Conservation (phyloP, 2,329 filamentous ascomycete genomes). For the Epichloe hybrida region DNA sequence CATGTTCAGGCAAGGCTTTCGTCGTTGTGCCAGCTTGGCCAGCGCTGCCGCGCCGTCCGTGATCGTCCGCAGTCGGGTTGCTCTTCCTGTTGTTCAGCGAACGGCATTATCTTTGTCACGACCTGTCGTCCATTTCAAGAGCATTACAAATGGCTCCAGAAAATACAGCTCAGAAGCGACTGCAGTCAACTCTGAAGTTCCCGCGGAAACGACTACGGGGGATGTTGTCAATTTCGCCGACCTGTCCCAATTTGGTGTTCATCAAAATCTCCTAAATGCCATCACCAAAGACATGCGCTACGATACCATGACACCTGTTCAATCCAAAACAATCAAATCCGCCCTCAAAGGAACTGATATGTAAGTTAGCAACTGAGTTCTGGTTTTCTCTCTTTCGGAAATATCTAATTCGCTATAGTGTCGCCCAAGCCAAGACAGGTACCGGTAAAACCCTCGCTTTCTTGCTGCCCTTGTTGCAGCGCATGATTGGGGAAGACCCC, state of each 20-base stretch:
- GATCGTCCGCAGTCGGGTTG: conserved; percentile 16
- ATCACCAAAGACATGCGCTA: conserved; percentile 64
- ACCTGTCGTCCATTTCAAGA: conserved; percentile 9
- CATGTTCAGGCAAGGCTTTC: conserved; percentile 26
- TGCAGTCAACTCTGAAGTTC: conserved; percentile 11
- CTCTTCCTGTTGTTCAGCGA: conserved; percentile 13
- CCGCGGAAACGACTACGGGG: conserved; percentile 10
- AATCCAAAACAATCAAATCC: conserved; percentile 67
- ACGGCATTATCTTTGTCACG: conserved; percentile 10
- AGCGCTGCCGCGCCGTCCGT: conserved; percentile 16
- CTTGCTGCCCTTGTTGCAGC: conserved; percentile 72
- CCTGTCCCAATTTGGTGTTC: conserved; percentile 36
- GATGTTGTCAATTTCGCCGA: conserved; percentile 29
- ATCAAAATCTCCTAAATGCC: conserved; percentile 50
- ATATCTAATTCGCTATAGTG: conserved; percentile 29
- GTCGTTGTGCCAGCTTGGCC: conserved; percentile 26
- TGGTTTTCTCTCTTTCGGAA: neutral
- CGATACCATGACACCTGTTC: conserved; percentile 83
- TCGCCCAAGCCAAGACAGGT: conserved; percentile 92
- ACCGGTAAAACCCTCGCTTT: conserved; percentile 96
- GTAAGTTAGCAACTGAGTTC: conserved; percentile 37
- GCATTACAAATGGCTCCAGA: conserved; percentile 14
- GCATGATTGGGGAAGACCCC: conserved; percentile 53
- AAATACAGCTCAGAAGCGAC: conserved; percentile 28
- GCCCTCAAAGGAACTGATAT: conserved; percentile 71